Percentiles rank a stretch among this genome's conserved stretches.
Conservation (phyloP, 2,329 filamentous ascomycete genomes). For the Botrytis elliptica region DNA sequence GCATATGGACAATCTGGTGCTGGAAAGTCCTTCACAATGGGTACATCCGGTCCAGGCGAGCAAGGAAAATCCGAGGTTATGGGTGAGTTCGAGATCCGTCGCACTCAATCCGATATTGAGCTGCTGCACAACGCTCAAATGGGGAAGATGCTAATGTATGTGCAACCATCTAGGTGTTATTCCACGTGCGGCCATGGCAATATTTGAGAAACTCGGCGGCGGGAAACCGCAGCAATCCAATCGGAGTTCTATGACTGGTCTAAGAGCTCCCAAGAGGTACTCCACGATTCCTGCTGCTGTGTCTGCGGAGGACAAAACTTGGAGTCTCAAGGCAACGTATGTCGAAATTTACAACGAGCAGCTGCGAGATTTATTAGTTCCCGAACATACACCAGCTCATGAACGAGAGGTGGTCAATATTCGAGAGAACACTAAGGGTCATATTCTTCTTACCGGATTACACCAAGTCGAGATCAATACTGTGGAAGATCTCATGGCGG, state of each 20-base stretch:
- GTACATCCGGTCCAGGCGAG: constrained; percentile 82
- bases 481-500: constrained; percentile 84
- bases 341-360: constrained; percentile 99
- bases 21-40: constrained; percentile 99
- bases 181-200: constrained; percentile 77
- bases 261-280: constrained; percentile 78
- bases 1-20: constrained; percentile 97
- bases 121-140: constrained; percentile 14
- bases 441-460: constrained; percentile 89
- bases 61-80: constrained; percentile 68
- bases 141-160: constrained; percentile 26
- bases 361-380: constrained; percentile 81
- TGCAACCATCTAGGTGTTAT: constrained; percentile 70
- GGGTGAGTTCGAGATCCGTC: constrained; percentile 58
- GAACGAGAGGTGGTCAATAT: constrained; percentile 85
- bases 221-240: constrained; percentile 44
- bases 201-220: constrained; percentile 84
- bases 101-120: constrained; percentile 20
- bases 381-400: constrained; percentile 64
- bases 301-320: constrained; percentile 63
- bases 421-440: constrained; percentile 89
- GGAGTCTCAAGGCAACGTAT: constrained; percentile 92
- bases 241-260: constrained; percentile 70
- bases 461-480: constrained; percentile 87
- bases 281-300: constrained; percentile 48